These are phyloP conservation scores for Aechmea fasciata DNA, from an alignment of 176 grass and related monocot genomes.

Conservation along the genomic window DNA sequence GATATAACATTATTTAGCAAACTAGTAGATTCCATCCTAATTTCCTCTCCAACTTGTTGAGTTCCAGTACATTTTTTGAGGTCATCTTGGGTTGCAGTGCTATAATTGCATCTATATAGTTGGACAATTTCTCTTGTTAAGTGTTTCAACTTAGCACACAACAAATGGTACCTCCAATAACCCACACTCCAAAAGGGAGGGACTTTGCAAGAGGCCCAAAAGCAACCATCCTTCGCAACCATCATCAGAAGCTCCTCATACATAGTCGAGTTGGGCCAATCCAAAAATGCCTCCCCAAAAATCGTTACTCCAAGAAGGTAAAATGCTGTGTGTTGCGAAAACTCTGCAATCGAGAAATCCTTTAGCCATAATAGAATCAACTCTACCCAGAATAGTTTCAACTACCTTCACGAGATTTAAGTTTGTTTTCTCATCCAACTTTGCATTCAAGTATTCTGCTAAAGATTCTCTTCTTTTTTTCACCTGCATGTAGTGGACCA, in stretches of 20 bases:
- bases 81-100: constrained; percentile 20
- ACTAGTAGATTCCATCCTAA: constrained; percentile 15
- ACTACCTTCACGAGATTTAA: constrained; percentile 46
- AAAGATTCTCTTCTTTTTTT: constrained; percentile 66
- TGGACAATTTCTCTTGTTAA: constrained; percentile 55
- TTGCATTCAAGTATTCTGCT: constrained; percentile 55
- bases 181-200: constrained; percentile 68
- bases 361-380: constrained; percentile 29
- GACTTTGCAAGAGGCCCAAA: constrained; percentile 79
- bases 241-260: constrained; percentile 80
- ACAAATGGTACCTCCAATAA: constrained; percentile 61
- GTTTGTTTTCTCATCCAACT: constrained; percentile 13
- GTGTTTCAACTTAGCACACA: constrained; percentile 45
- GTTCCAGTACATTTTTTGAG: constrained; percentile 18
- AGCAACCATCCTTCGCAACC: constrained; percentile 73
- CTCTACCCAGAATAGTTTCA: constrained; percentile 33
- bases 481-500: constrained; percentile 40
- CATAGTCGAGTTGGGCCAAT: constrained; percentile 54
- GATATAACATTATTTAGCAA: constrained; percentile 21
- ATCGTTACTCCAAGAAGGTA: constrained; percentile 56
- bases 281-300: constrained; percentile 67
- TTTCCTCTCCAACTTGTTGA: constrained; percentile 18
- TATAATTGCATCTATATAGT: constrained; percentile 26
- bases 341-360: constrained; percentile 48
- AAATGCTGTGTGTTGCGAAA: constrained; percentile 63